Conservation (phyloP, 345 rosid species). For the Acer campestre region DNA sequence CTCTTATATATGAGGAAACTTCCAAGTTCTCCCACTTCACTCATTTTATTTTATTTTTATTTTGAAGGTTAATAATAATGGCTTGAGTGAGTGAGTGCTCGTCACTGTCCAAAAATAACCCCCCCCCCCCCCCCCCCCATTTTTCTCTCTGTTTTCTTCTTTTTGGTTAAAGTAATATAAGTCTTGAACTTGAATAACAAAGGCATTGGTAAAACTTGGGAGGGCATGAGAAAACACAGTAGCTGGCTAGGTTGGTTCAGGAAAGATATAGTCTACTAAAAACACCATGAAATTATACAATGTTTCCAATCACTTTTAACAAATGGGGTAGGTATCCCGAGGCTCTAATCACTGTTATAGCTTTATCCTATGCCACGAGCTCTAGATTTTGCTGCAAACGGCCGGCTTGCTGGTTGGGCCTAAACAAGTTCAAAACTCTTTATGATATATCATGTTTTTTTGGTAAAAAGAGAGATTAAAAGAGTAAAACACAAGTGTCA, state of each 20-base stretch:
- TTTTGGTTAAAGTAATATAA: too few species aligned
- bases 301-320: constrained; percentile 37
- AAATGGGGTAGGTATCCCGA: constrained; percentile 32
- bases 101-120: too few species aligned
- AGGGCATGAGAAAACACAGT: background rate
- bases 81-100: too few species aligned
- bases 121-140: too few species aligned
- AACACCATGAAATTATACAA: constrained; percentile 24
- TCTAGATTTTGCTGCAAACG: constrained; percentile 18
- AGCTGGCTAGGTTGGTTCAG: background rate
- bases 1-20: too few species aligned
- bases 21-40: too few species aligned
- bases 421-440: constrained; percentile 19
- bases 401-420: constrained; percentile 27
- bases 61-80: too few species aligned
- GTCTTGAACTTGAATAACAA: background rate
- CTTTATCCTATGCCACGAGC: constrained; percentile 12
- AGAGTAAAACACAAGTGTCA: background rate
- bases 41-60: too few species aligned
- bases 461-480: constrained; percentile 2
- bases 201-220: background rate
- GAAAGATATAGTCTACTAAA: too few species aligned
- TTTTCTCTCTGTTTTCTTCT: too few species aligned
- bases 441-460: constrained; percentile 3
- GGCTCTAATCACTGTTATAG: constrained; percentile 22